phyloP scores from a whole-genome alignment of 495 filamentous ascomycete species.

The Penicillium chermesinum region DNA sequence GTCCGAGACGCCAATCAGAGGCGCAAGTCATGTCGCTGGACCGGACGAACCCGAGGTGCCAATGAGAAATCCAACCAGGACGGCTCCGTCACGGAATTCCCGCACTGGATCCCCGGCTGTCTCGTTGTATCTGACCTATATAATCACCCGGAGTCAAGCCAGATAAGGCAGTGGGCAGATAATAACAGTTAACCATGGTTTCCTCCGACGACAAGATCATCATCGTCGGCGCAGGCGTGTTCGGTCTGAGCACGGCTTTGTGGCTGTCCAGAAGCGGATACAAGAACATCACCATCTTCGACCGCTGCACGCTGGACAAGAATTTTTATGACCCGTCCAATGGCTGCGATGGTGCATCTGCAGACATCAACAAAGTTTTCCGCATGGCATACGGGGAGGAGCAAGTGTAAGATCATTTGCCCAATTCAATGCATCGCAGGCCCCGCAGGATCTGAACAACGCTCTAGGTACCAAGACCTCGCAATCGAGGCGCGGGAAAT shows the following conservation, averaged over 20 bases:
- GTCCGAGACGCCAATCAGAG: neutral
- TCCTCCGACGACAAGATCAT: conserved; percentile 7
- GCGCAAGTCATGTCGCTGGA: neutral
- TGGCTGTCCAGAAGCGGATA: conserved; percentile 13
- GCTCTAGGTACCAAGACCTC: conserved; percentile 9
- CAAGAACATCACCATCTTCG: conserved; percentile 14
- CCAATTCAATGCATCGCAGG: neutral
- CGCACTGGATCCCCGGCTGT: neutral
- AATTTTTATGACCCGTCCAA: conserved; percentile 8
- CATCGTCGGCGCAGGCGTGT: conserved; percentile 14
- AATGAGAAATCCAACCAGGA: neutral
- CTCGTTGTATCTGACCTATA: neutral
- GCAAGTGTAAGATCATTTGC: conserved; percentile 2
- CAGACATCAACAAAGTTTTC: conserved; percentile 18
- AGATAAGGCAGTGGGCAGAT: neutral
- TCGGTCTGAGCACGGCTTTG: conserved; percentile 13
- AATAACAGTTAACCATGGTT: neutral
- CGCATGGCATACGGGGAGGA: conserved; percentile 10
- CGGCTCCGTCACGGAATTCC: neutral
- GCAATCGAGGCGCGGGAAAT: conserved; percentile 11
- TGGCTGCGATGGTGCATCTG: conserved; percentile 13
- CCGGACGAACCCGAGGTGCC: neutral
- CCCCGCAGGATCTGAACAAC: neutral
- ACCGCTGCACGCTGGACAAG: conserved; percentile 6
- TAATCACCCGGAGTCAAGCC: neutral